Evolutionary conservation across 352 stramenopile genomes (phyloP), one percentile per base, ranked within the genome.

Genomic region (Globisporangium ultimum): DNA sequence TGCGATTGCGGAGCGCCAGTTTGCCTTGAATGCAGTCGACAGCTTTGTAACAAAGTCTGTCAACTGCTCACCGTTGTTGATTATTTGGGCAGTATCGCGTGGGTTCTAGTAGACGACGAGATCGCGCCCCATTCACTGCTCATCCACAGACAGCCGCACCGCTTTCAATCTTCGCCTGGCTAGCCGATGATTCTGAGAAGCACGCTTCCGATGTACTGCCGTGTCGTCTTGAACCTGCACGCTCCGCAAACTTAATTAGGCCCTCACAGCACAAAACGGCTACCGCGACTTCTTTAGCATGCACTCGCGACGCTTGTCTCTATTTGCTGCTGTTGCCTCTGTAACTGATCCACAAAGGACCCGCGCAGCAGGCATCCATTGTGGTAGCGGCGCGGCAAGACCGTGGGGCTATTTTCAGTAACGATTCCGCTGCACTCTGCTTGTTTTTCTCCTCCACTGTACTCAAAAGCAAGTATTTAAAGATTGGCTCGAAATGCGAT

Each of bases 1-100:
- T 72, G 59, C 68, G 68, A 64, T 75, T 61, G 32, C 65, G 72
- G 58, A 76, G 64, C 67, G 71, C 68, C 72, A 80, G 70, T 49
- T 72, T 82, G 8, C 32, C 17, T 55, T 38, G 28, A 55, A 38
- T 32, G 41, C 53, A 58, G 53, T 51, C 41, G 53, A 22, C 53
- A 40, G 53, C 53, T 58, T 51, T 58, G 24, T 45, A 28, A 42
- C 41, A 58, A 58, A 58, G 41, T 42, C 41, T 51, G 5, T 41
- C 41, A 45, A 58, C 53, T 58, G 53, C 53, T 41, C 42, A 32
- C 38, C 24, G 46, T 18, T 57, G 52, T 22, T 58, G n/a, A 24
- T 43, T 32, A 13, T 40, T 56, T 34, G 34, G 22, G 28, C 38
- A 17, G 21, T 1, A 57, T 12, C 10, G 14, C 15, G 18, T 36